A percentile compares a stretch with the other conserved stretches of the same genome.
phyloP scores from a whole-genome alignment of 192 early-diverging fungal species.

The Umbelopsis vinacea region DNA sequence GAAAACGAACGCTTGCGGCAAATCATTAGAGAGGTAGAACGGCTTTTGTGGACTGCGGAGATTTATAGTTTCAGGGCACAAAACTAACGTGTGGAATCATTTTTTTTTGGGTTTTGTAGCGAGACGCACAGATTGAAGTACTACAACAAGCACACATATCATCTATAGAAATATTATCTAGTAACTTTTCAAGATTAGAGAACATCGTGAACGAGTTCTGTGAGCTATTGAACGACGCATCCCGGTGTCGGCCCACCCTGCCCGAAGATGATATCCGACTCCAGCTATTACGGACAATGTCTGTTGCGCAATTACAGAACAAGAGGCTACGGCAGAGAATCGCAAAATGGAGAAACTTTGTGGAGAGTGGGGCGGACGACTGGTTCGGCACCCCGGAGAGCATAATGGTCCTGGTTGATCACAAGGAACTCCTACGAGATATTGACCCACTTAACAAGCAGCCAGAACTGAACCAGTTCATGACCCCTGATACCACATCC shows the following conservation, averaged over 20 bases:
- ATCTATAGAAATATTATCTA: slow-evolving; percentile 16
- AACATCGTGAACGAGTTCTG: slow-evolving; percentile 12
- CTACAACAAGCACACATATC: slow-evolving; percentile 6
- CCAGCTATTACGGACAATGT: slow-evolving; percentile 13
- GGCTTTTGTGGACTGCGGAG: not conserved
- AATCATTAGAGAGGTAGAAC: slow-evolving; percentile 16
- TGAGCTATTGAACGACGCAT: slow-evolving; percentile 4
- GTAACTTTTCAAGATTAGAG: slow-evolving; percentile 13
- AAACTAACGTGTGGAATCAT: not conserved
- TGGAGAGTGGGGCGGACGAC: slow-evolving; percentile 17
- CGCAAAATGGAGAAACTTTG: slow-evolving; percentile 20
- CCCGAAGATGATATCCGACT: slow-evolving; percentile 12
- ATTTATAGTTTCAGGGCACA: slow-evolving; percentile 4
- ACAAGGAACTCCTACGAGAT: slow-evolving; percentile 3
- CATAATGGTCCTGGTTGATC: slow-evolving; percentile 12
- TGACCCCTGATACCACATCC: not conserved
- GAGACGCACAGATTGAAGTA: slow-evolving; percentile 13
- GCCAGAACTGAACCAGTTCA: not conserved
- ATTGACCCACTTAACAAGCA: not conserved
- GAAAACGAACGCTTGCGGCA: slow-evolving; percentile 18
- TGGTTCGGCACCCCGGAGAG: slow-evolving; percentile 20
- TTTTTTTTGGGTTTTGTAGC: not conserved
- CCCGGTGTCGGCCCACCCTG: not conserved
- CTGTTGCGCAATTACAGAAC: slow-evolving; percentile 11
- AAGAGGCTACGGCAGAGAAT: slow-evolving; percentile 10